Conservation (phyloP, 2,329 filamentous ascomycete species). For the Pestalotiopsis sp. region DNA sequence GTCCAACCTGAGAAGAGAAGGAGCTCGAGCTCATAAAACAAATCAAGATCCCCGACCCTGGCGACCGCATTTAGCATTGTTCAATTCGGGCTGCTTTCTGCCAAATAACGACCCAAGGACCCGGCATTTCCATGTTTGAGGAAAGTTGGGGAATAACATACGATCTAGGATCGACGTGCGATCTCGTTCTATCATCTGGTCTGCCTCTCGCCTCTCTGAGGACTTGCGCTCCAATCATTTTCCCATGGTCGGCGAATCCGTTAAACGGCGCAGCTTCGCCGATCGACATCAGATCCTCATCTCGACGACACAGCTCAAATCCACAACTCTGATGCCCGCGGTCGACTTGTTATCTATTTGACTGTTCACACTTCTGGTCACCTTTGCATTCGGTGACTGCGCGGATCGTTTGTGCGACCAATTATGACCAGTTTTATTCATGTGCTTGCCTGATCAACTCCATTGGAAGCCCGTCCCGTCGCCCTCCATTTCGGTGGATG, state of each 20-base stretch:
- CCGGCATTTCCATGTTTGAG: neutral
- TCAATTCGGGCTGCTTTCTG: too few relatives aligned
- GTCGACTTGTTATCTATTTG: neutral
- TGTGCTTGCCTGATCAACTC: neutral
- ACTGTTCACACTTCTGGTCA: neutral
- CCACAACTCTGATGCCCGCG: neutral
- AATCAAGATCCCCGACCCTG: neutral
- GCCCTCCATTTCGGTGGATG: too few relatives aligned
- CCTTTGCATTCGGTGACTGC: neutral
- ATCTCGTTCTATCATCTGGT: neutral
- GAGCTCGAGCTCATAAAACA: neutral
- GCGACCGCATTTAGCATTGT: neutral
- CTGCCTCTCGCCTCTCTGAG: neutral
- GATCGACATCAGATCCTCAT: neutral
- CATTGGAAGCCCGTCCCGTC: too few relatives aligned
- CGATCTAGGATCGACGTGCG: neutral
- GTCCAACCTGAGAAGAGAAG: neutral
- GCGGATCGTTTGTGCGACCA: neutral
- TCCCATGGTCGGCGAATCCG: neutral
- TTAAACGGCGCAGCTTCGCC: neutral
- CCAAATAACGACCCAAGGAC: neutral
- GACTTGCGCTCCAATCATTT: neutral
- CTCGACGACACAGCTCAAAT: neutral
- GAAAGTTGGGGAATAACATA: neutral
- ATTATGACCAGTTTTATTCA: neutral